Conservation (phyloP, 345 rosid genomes). For the Microcos paniculata region DNA sequence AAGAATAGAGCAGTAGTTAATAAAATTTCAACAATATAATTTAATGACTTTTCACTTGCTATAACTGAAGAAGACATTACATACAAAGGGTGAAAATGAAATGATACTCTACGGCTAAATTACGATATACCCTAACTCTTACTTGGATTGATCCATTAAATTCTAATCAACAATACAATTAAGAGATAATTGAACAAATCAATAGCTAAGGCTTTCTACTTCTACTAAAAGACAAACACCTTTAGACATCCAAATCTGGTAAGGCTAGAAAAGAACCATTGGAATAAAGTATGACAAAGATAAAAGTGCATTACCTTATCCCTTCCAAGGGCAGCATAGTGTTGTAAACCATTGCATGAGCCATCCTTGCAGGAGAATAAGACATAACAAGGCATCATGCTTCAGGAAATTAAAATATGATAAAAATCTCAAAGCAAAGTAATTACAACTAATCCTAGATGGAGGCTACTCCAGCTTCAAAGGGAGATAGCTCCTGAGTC, state of each 20-base stretch:
- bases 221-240: background rate
- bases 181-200: background rate
- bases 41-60: background rate
- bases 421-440: background rate
- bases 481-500: background rate
- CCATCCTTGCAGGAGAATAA: conserved; percentile 71
- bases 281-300: background rate
- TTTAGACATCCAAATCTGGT: background rate
- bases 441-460: background rate
- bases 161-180: background rate
- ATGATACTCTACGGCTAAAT: background rate
- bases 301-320: conserved; percentile 68
- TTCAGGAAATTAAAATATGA: background rate
- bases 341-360: conserved; percentile 99
- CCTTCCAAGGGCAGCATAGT: conserved; percentile 99
- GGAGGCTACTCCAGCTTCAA: background rate
- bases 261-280: background rate
- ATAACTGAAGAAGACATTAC: background rate
- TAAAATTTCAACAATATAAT: background rate
- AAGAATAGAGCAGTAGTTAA: background rate
- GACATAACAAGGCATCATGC: conserved; percentile 18
- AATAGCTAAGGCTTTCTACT: background rate
- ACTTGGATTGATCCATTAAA: background rate
- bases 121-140: background rate
- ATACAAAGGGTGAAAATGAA: background rate